phyloP scores from a whole-genome alignment of 2,329 filamentous ascomycete genomes.

The Colletotrichum musae region DNA sequence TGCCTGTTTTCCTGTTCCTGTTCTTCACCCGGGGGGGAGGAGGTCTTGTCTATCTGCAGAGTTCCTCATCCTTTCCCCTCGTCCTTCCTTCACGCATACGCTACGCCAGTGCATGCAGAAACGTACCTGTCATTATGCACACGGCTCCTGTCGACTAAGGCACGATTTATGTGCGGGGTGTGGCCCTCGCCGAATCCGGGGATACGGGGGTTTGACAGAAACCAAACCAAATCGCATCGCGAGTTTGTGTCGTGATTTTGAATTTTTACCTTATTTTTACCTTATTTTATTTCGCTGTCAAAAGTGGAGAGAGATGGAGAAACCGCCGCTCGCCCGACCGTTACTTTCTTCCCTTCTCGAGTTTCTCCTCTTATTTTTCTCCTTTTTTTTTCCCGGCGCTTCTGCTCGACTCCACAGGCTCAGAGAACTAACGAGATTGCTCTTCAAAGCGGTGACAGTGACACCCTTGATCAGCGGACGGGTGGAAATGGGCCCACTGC shows the following conservation, averaged over 20 bases:
- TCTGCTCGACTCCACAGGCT: background rate
- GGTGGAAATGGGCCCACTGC: background rate
- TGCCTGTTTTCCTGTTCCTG: slow-evolving; percentile 8
- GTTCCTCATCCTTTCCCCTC: too few relatives aligned
- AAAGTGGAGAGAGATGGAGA: too few relatives aligned
- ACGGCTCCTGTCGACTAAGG: too few relatives aligned
- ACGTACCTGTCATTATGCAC: too few relatives aligned
- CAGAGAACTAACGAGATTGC: background rate
- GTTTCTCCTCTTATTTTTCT: background rate
- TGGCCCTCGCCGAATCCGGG: background rate
- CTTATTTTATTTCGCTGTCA: background rate
- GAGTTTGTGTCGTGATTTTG: background rate
- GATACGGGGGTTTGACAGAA: background rate
- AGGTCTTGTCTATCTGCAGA: slow-evolving; percentile 12
- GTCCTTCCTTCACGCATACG: too few relatives aligned
- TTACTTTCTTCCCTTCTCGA: background rate
- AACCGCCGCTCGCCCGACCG: too few relatives aligned
- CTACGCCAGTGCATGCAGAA: too few relatives aligned
- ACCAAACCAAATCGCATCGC: too few relatives aligned
- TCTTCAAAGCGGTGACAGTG: background rate
- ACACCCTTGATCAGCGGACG: background rate
- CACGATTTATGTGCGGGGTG: background rate
- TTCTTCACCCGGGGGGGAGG: background rate
- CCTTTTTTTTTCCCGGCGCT: background rate
- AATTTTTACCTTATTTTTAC: background rate